These are phyloP conservation scores for Pholiota molesta DNA, from an alignment of 768 basidiomycete species.

Conservation along the genomic window DNA sequence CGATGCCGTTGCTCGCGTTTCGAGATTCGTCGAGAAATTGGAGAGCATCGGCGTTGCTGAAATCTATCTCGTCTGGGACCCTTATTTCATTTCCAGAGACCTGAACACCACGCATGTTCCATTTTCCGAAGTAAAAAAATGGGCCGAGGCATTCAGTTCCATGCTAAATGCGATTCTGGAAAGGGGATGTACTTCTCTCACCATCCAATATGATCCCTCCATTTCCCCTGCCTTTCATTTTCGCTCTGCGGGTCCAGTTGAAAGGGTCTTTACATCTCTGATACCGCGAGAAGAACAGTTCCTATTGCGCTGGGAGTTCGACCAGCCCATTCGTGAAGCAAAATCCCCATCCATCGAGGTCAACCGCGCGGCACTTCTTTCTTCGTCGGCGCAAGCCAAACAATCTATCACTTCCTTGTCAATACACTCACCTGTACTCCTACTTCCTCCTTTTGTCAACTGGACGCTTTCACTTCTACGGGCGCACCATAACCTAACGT, in stretches of 20 bases:
- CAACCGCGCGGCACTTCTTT: conserved; percentile 10
- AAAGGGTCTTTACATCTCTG: conserved; percentile 17
- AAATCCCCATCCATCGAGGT: conserved; percentile 5
- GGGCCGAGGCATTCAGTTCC: conserved; percentile 17
- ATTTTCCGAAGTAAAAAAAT: conserved; percentile 18
- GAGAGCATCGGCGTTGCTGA: conserved; percentile 15
- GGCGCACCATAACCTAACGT: conserved; percentile 14
- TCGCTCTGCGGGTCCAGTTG: conserved; percentile 9
- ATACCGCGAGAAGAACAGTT: conserved; percentile 12
- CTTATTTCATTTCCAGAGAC: conserved; percentile 18
- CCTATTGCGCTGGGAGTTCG: conserved; percentile 21
- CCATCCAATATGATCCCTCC: conserved; percentile 22
- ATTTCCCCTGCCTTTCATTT: conserved; percentile 20
- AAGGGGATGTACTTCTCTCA: conserved; percentile 20
- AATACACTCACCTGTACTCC: conserved; percentile 22
- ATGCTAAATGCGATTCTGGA: conserved; percentile 22
- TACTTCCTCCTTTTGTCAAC: conserved; percentile 23
- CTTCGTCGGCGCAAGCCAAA: conserved; percentile 5
- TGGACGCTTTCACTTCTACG: conserved; percentile 25
- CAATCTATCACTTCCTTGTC: conserved; percentile 17
- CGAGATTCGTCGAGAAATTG: conserved; percentile 16
- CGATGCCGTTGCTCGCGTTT: conserved; percentile 20
- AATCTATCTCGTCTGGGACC: conserved; percentile 26
- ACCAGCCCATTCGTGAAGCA: conserved; percentile 16
- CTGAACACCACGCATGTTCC: conserved; percentile 12